Conservation (phyloP, 2,329 filamentous ascomycete species). For the Fusarium udum region DNA sequence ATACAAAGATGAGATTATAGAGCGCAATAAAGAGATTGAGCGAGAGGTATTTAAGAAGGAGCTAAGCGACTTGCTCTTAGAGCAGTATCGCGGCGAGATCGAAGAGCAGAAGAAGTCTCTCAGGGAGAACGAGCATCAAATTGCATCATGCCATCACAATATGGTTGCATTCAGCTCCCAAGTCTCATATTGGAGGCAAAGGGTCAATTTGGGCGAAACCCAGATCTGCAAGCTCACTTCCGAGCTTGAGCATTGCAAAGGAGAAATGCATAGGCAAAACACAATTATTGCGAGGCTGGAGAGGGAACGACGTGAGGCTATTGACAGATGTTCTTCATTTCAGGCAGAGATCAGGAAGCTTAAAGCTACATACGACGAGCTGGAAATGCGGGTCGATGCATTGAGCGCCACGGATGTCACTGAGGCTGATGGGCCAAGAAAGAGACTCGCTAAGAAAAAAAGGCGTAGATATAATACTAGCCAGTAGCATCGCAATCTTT, state of each 20-base stretch:
- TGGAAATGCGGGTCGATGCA: not conserved
- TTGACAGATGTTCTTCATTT: not conserved
- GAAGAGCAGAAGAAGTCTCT: not conserved
- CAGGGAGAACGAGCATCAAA: not conserved
- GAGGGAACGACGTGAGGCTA: not conserved
- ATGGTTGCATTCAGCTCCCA: not conserved
- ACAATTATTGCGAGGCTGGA: not conserved
- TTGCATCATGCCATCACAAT: not conserved
- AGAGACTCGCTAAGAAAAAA: not conserved
- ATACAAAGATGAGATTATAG: not conserved
- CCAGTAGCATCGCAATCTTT: not conserved
- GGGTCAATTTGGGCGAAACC: not conserved
- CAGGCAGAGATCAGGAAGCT: not conserved
- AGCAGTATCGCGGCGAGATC: not conserved
- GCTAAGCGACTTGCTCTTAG: not conserved
- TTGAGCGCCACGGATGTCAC: not conserved
- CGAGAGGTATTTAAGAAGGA: not conserved
- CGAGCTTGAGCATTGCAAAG: not conserved
- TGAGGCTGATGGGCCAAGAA: not conserved
- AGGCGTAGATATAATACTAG: not conserved
- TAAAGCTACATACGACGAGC: not conserved
- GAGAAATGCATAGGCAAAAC: not conserved
- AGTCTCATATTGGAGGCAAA: not conserved
- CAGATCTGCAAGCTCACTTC: not conserved
- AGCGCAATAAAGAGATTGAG: not conserved